Conservation (phyloP, 495 filamentous ascomycete genomes). For the Physcia stellaris region DNA sequence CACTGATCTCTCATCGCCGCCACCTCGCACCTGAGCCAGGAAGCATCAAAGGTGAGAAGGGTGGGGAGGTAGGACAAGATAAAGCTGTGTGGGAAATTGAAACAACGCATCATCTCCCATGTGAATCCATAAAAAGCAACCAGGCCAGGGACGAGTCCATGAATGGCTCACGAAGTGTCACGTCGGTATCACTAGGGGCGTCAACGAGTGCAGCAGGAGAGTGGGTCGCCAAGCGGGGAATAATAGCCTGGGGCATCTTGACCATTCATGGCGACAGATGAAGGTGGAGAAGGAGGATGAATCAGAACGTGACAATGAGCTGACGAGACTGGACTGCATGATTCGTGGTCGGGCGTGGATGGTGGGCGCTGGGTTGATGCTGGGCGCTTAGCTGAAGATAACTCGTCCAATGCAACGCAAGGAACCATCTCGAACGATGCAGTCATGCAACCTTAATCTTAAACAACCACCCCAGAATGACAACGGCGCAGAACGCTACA, state of each 20-base stretch:
- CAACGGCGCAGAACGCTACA: too few species aligned
- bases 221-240: background rate
- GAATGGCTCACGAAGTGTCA: background rate
- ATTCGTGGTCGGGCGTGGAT: conserved; percentile 3
- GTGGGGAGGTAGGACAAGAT: conserved; percentile 2
- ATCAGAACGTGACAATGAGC: background rate
- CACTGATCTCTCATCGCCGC: conserved; percentile 4
- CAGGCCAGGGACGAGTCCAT: background rate
- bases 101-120: conserved; percentile 7
- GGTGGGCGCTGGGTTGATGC: background rate
- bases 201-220: conserved; percentile 1
- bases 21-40: conserved; percentile 3
- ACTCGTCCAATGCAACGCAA: background rate
- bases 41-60: background rate
- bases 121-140: conserved; percentile 4
- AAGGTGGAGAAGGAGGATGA: background rate
- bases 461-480: too few species aligned
- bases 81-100: conserved; percentile 2
- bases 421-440: background rate
- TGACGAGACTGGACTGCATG: background rate
- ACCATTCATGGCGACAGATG: background rate
- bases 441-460: conserved; percentile 7
- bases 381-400: conserved; percentile 1
- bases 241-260: background rate
- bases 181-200: background rate